Percentiles rank a stretch among this genome's conserved stretches.
Conservation (phyloP, 495 filamentous ascomycete species). For the Articulospora tetracladia region DNA sequence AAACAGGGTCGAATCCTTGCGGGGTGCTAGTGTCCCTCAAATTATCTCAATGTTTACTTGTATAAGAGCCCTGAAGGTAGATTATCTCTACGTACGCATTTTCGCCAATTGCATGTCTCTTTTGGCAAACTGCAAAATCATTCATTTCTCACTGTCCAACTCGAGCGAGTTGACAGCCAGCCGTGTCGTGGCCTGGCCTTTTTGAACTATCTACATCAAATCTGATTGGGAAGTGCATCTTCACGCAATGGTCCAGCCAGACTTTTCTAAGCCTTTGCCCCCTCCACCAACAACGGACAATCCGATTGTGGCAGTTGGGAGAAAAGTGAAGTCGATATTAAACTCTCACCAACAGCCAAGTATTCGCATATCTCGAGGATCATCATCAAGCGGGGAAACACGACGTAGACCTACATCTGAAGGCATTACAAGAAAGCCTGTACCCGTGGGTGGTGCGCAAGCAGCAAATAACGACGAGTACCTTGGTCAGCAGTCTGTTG, state of each 20-base stretch:
- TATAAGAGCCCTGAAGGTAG: too few species aligned
- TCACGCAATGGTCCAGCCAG: conserved; percentile 11
- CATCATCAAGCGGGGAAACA: conserved; percentile 2
- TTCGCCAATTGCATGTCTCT: neutral
- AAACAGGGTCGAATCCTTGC: conserved; percentile 11
- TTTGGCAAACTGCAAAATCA: neutral
- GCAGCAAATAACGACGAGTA: neutral
- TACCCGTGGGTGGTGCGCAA: neutral
- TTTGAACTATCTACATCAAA: neutral
- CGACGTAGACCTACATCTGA: conserved; percentile 2
- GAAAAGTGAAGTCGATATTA: conserved; percentile 12
- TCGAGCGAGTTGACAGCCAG: too few species aligned
- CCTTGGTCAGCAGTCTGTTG: neutral
- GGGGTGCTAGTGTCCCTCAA: neutral
- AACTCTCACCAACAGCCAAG: conserved; percentile 10
- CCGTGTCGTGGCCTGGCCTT: neutral
- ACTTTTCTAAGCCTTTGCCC: neutral
- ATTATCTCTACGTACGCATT: neutral
- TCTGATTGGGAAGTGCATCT: neutral
- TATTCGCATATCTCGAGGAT: conserved; percentile 11
- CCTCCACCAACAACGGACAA: conserved; percentile 8
- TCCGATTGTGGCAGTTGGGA: conserved; percentile 13
- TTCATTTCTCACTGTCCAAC: too few species aligned
- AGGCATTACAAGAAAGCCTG: conserved; percentile 1
- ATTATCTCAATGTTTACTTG: neutral